Evolutionary conservation across 768 basidiomycete genomes (phyloP), one percentile per base, ranked within the genome.

Genomic region (Russula griseocarnosa): DNA sequence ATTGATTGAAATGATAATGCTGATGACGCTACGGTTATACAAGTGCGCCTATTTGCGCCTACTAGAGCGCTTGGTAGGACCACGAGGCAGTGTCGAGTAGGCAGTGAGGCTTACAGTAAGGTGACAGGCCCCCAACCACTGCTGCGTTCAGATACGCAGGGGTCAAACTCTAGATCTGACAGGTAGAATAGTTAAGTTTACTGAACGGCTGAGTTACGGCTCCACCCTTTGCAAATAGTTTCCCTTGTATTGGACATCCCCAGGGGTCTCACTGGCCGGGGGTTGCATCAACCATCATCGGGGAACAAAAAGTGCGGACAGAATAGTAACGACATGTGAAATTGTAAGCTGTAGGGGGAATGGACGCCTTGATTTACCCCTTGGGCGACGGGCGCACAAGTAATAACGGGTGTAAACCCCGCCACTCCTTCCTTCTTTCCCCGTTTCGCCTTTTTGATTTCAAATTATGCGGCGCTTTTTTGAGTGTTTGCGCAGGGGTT

Each of bases 121-220:
- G 28, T 28, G 22, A 20, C 30, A 24, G 36, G 20, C 44, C 56
- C 56, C 44, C 56, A 22, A 47, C 44, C 56, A 58, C 56, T 58
- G 44, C 42, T 32, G 13, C 16, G 24, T 24, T 50, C 4, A 47
- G 46, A 47, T 55, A 24, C 24, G 54, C 40, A 13, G 28, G 5
- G 6, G 28, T 46, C 55, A 30, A 60, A 51, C 58, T 40, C 26
- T 51, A 60, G 50, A 60, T 60, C 38, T 49, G 34, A 59, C 26
- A 22, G 10, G 42, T 58, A 18, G n/a, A 2, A 47, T 1, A 47
- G n/a, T 47, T 22, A 47, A 13, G 46, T 47, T 47, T 44, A 5
- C 46, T 47, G n/a, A n/a, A n/a, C n/a, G n/a, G n/a, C n/a, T n/a
- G n/a, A n/a, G n/a, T n/a, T n/a, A n/a, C 11, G 4, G 20, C 46